phyloP scores from a whole-genome alignment of 225 moss, liverwort and hornwort genomes.

The Pseudisothecium myosuroides region DNA sequence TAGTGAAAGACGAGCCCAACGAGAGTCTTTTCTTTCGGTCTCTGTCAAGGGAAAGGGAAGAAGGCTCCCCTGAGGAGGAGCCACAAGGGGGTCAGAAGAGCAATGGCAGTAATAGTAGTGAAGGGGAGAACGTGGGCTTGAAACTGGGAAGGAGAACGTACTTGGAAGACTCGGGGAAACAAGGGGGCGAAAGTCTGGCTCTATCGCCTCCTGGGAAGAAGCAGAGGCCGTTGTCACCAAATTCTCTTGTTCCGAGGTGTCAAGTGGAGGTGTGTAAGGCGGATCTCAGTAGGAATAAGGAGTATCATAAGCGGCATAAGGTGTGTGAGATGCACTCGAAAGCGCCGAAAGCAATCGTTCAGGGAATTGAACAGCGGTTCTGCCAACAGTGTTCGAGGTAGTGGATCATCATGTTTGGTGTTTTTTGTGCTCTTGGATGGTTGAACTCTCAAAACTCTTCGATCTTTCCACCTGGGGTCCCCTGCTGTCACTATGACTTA shows the following conservation, averaged over 20 bases:
- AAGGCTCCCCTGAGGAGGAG: neutral
- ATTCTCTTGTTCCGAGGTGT: conserved; percentile 51
- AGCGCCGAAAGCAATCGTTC: conserved; percentile 56
- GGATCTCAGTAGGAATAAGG: conserved; percentile 68
- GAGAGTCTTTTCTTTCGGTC: conserved; percentile 10
- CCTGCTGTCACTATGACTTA: neutral
- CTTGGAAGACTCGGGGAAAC: conserved; percentile 33
- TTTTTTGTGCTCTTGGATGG: neutral
- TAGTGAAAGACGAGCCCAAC: conserved; percentile 16
- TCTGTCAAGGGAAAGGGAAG: neutral
- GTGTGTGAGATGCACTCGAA: conserved; percentile 92
- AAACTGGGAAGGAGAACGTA: conserved; percentile 65
- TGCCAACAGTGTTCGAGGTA: conserved; percentile 83
- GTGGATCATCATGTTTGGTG: neutral
- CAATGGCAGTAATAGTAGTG: conserved; percentile 9
- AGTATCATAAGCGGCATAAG: conserved; percentile 87
- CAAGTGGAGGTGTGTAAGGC: conserved; percentile 85
- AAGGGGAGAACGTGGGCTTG: conserved; percentile 41
- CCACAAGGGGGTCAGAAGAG: conserved; percentile 6
- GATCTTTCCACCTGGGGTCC: neutral
- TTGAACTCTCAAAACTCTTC: neutral
- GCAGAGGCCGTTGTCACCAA: conserved; percentile 49
- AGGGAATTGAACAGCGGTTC: conserved; percentile 70
- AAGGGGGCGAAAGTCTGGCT: neutral
- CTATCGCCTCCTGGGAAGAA: conserved; percentile 57